These are phyloP conservation scores for Curvularia verruculosa DNA, from an alignment of 2,329 filamentous ascomycete species.

Conservation along the genomic window DNA sequence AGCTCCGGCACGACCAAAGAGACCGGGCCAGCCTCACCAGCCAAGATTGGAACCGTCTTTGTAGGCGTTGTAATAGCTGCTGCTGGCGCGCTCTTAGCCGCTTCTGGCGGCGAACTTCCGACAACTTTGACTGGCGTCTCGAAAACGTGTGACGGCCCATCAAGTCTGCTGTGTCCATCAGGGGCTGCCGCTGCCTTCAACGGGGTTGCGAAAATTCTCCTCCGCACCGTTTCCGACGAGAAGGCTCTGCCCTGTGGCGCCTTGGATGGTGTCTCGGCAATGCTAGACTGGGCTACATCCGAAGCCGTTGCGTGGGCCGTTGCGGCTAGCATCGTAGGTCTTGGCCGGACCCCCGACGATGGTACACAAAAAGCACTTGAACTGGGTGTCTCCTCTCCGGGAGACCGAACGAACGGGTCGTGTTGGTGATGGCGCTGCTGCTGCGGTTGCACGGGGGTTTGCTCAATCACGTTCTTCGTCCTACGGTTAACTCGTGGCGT, in stretches of 20 bases:
- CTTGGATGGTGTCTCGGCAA: slow-evolving; percentile 54
- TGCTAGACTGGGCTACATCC: slow-evolving; percentile 33
- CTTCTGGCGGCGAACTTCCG: slow-evolving; percentile 18
- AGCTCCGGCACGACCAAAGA: slow-evolving; percentile 18
- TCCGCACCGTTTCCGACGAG: slow-evolving; percentile 31
- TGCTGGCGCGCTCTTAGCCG: slow-evolving; percentile 14
- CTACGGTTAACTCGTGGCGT: slow-evolving; percentile 49
- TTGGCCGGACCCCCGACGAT: slow-evolving; percentile 48
- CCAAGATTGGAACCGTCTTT: slow-evolving; percentile 16
- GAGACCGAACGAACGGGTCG: slow-evolving; percentile 31
- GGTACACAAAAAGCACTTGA: slow-evolving; percentile 48
- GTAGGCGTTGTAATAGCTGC: slow-evolving; percentile 28
- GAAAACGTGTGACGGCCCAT: slow-evolving; percentile 19
- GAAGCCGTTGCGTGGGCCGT: slow-evolving; percentile 40
- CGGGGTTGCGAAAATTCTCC: slow-evolving; percentile 44
- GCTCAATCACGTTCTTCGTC: slow-evolving; percentile 41
- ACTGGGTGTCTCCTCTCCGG: slow-evolving; percentile 23
- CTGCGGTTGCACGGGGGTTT: slow-evolving; percentile 39
- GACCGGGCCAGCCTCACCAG: slow-evolving; percentile 6
- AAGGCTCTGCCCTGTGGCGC: slow-evolving; percentile 42
- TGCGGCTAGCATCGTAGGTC: slow-evolving; percentile 28
- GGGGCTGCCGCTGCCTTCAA: slow-evolving; percentile 26
- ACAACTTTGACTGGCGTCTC: slow-evolving; percentile 35
- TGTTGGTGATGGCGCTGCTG: too few relatives aligned
- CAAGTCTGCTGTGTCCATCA: slow-evolving; percentile 1